Evolutionary conservation across 305 asterid species (phyloP).

Genomic region (Caryopteris hybrid): DNA sequence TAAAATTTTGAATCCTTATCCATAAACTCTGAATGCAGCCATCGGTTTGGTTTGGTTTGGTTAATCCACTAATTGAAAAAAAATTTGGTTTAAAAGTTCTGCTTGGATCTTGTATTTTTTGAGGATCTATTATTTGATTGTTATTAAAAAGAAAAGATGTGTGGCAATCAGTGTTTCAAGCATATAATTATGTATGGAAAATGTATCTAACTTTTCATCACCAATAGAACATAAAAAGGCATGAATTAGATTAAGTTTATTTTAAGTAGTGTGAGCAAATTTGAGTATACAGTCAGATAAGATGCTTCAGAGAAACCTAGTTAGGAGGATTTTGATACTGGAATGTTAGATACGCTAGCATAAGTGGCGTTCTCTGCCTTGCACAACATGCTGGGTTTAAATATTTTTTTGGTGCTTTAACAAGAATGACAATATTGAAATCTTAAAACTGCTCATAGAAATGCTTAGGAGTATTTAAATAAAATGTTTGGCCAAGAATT

Average conservation of each 20-base stretch:
- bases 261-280: neutral
- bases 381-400: too few species aligned
- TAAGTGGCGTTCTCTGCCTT: too few species aligned
- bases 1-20: neutral
- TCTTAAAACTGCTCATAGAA: neutral
- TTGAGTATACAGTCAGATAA: neutral
- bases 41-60: neutral
- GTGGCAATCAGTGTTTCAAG: neutral
- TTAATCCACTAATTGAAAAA: neutral
- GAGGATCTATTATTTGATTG: too few species aligned
- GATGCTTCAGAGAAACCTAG: neutral
- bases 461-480: neutral
- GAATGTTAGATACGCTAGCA: too few species aligned
- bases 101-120: too few species aligned
- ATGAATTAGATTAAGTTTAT: neutral
- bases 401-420: too few species aligned
- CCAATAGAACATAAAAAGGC: neutral
- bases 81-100: neutral
- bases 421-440: neutral
- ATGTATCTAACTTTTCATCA: neutral
- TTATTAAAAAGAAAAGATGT: too few species aligned
- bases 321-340: too few species aligned
- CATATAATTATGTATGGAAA: neutral
- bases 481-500: too few species aligned
- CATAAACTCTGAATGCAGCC: neutral